Evolutionary conservation across 495 filamentous ascomycete genomes (phyloP), one percentile per base, ranked within the genome.

Genomic region (Sphaerosporella brunnea): DNA sequence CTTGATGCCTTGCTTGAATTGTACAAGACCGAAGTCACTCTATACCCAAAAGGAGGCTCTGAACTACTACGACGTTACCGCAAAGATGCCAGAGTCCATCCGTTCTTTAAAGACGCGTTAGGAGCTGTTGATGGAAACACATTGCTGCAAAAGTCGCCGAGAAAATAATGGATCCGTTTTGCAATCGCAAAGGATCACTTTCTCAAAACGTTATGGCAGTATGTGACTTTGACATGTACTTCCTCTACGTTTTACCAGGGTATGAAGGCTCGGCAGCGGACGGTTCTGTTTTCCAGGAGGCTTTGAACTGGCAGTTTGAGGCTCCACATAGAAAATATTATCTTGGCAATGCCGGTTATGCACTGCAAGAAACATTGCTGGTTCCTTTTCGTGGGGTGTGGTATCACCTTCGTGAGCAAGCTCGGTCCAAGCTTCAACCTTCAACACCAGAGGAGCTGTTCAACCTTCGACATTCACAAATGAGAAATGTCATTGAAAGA

Each of bases 61-160:
- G n/a, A n/a, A n/a, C n/a, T n/a, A n/a, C 10, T 20, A 8, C 51
- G 45, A 9, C 32, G 19, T 1, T 3, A 26, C 32, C 41, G 28
- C 13, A 32, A 32, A 5, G 28, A 54, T 25, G 9, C 20, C 3
- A 41, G 44, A 36, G 21, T 41, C 16, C 41, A 9, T 16, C 52
- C 36, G 16, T 55, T 55, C 39, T 56, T 55, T 23, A 51, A 51
- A 19, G 53, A 56, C 24, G 45, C 0, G 19, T 3, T 51, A 47
- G 46, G 52, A 10, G 53, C 47, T 45, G 7, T 45, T 2, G 47
- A 56, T 34, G 46, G 52, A 16, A 56, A 32, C 52, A 56, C 30
- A 50, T 54, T 24, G 13, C 16, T 4, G 36, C 36, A 16, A 30
- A 55, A 7, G 35, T 55, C 32, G 1, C 20, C 13, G 4, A 9